Percentiles rank a stretch among this genome's conserved stretches.
phyloP scores from a whole-genome alignment of 2,329 filamentous ascomycete genomes.

The Herpomyces periplanetae region DNA sequence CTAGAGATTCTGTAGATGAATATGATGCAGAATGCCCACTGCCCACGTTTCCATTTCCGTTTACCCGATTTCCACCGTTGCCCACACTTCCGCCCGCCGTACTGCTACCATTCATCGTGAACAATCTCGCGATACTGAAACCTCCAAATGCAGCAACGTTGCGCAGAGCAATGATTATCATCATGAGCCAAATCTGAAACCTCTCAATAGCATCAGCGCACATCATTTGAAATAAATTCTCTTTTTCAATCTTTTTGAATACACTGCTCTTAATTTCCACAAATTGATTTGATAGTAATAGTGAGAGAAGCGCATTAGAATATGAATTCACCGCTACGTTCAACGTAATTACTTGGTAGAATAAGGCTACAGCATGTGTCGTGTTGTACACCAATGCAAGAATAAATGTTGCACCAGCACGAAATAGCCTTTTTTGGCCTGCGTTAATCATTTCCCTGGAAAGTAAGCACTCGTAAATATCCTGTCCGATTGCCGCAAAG shows the following conservation, averaged over 20 bases:
- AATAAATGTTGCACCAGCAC: slow-evolving; percentile 65
- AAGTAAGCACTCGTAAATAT: slow-evolving; percentile 80
- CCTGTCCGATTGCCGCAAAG: slow-evolving; percentile 63
- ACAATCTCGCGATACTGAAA: slow-evolving; percentile 15
- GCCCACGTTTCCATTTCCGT: too few species aligned
- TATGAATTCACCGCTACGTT: slow-evolving; percentile 97
- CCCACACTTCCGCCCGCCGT: too few species aligned
- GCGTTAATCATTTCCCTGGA: slow-evolving; percentile 68
- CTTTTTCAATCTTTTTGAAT: slow-evolving; percentile 94
- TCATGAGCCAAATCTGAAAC: slow-evolving; percentile 89
- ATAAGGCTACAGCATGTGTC: slow-evolving; percentile 45
- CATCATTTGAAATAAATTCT: slow-evolving; percentile 79
- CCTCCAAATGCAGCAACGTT: slow-evolving; percentile 88
- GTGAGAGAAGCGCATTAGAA: slow-evolving; percentile 64
- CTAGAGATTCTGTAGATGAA: slow-evolving; percentile 4
- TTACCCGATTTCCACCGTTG: too few species aligned
- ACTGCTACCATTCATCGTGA: too few species aligned
- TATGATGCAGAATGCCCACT: slow-evolving; percentile 3
- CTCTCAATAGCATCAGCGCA: slow-evolving; percentile 88
- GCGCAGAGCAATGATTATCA: slow-evolving; percentile 72
- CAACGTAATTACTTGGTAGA: slow-evolving; percentile 87
- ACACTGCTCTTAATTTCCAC: slow-evolving; percentile 95
- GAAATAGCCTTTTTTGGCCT: slow-evolving; percentile 55
- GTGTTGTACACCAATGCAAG: slow-evolving; percentile 60
- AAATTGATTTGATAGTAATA: slow-evolving; percentile 85